phyloP scores from a whole-genome alignment of 305 asterid species.

The Galium porrigens region DNA sequence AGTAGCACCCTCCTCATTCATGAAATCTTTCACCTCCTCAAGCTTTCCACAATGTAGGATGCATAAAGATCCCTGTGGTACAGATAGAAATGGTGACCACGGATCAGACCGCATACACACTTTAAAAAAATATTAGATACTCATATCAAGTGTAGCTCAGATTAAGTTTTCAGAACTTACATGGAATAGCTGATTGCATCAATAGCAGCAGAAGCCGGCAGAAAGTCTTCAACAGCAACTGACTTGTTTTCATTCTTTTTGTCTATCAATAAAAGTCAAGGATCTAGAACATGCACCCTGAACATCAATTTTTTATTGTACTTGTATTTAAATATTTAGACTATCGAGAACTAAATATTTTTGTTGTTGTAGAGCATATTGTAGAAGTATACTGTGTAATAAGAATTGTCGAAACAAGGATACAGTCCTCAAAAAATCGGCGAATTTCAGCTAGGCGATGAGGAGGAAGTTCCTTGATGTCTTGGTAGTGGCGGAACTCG shows the following conservation, averaged over 20 bases:
- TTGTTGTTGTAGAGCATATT: background rate
- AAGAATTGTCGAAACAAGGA: slow-evolving; percentile 21
- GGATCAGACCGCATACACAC: background rate
- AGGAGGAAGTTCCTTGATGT: slow-evolving; percentile 64
- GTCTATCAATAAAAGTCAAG: slow-evolving; percentile 40
- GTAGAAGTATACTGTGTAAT: background rate
- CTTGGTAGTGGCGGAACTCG: slow-evolving; percentile 60
- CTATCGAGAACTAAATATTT: too few relatives aligned
- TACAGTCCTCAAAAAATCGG: slow-evolving; percentile 90
- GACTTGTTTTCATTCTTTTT: slow-evolving; percentile 74
- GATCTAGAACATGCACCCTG: slow-evolving; percentile 9
- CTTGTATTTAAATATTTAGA: too few relatives aligned
- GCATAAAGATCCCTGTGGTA: slow-evolving; percentile 65
- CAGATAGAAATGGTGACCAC: background rate
- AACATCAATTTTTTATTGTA: background rate
- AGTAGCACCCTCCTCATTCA: background rate
- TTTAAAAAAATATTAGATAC: background rate
- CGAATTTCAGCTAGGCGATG: slow-evolving; percentile 90
- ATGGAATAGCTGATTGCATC: slow-evolving; percentile 63
- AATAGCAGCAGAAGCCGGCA: slow-evolving; percentile 54
- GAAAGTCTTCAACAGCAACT: slow-evolving; percentile 69
- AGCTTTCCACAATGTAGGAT: slow-evolving; percentile 60
- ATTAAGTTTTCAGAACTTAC: slow-evolving; percentile 24
- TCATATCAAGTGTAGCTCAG: background rate
- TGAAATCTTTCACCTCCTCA: slow-evolving; percentile 42